Base-by-base conservation (phyloP, 164 flowering plant species). In the Aristolochia fimbriata region DNA sequence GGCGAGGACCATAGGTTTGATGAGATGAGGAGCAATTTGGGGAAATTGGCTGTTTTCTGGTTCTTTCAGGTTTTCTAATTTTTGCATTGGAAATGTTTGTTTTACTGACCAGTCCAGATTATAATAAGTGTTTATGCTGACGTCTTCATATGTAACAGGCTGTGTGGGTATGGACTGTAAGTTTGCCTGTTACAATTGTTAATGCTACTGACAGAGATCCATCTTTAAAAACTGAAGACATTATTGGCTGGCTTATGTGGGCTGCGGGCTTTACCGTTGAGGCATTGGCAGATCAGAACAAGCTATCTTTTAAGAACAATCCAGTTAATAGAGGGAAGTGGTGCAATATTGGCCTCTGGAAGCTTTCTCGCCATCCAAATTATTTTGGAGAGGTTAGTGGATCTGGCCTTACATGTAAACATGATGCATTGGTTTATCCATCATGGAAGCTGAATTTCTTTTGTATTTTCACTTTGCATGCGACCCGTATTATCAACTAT, bases 161-260 rank as follows among this genome's bases (percentile, higher is more conserved):
- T 59, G 77, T 89, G n/a, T 92, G 98, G 98, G 96, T 86, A 9
- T 92, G 98, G 98, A 80, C 88, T 60, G 98, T 92, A 71, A 87
- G 91, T 74, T 77, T 92, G 65, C 98, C 98, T 14, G 82, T 92
- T 56, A 92, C 98, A 57, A 60, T 92, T 67, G 96, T 86, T 41
- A 92, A 89, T 71, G 88, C 96, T 24, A 89, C 87, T 63, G 74
- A 77, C 66, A 70, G 79, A 46, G 53, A 86, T 65, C 86, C 94
- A 62, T 73, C 86, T 67, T n/a, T 87, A 65, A 73, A 72, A 51
- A 79, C 83, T 68, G 69, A 1, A 57, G 96, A 89, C 52, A 70
- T 87, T 19, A 77, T 87, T 65, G 98, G 98, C 33, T 89, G 96
- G 98, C 71, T 87, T 62, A 78, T 92, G 78, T 92, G 98, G 96